Conservation (phyloP, 1,139 yeast genomes). For the Geotrichum aggregatum region DNA sequence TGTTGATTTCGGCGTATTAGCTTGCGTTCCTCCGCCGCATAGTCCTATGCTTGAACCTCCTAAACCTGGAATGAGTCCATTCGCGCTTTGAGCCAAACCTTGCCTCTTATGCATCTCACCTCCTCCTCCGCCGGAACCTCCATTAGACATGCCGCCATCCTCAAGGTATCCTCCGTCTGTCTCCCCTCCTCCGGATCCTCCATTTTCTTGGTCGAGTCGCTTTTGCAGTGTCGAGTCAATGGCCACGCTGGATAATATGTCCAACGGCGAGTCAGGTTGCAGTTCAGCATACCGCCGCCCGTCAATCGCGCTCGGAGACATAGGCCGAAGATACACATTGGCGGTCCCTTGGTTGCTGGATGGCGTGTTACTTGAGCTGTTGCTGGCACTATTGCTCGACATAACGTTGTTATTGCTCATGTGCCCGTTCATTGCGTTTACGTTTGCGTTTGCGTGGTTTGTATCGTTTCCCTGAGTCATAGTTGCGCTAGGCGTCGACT, state of each 20-base stretch:
- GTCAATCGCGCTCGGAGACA: background rate
- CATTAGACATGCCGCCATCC: background rate
- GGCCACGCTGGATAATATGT: slow-evolving; percentile 33
- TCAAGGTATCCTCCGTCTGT: background rate
- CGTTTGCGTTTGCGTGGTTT: background rate
- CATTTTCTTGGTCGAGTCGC: slow-evolving; percentile 9
- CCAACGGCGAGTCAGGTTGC: slow-evolving; percentile 33
- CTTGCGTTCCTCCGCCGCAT: slow-evolving; percentile 1
- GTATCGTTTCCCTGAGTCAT: background rate
- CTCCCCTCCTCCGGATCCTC: background rate
- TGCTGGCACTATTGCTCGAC: background rate
- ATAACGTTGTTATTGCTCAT: background rate
- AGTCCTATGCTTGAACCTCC: too few relatives aligned
- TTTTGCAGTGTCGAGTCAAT: slow-evolving; percentile 23
- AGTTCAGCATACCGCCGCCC: slow-evolving; percentile 8
- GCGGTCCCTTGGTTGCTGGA: background rate
- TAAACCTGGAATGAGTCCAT: too few relatives aligned
- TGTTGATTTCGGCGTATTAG: background rate
- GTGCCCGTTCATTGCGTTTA: too few relatives aligned
- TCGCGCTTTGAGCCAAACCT: too few relatives aligned
- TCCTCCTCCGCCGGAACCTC: too few relatives aligned
- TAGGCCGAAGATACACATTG: background rate
- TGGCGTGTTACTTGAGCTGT: background rate
- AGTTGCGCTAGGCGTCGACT: background rate
- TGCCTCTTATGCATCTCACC: background rate